phyloP scores from a whole-genome alignment of 352 stramenopile species.

The Pythium brachiatum region DNA sequence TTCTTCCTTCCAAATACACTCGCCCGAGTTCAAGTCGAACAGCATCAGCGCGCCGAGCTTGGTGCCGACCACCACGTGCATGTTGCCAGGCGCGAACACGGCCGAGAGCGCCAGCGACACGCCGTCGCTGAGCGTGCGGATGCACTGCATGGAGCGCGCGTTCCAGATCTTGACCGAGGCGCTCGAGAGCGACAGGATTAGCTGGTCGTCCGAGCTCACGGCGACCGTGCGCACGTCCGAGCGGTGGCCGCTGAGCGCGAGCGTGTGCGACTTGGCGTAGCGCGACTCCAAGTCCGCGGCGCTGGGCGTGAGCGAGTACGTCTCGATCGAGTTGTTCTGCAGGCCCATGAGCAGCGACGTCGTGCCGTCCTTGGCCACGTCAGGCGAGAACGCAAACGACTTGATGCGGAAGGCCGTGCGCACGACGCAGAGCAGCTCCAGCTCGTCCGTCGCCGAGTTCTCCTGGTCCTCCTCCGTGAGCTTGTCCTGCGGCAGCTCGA shows the following conservation, averaged over 20 bases:
- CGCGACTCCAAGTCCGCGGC: slow-evolving; percentile 61
- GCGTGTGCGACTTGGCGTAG: slow-evolving; percentile 60
- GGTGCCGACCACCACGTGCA: slow-evolving; percentile 96
- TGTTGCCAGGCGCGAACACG: slow-evolving; percentile 96
- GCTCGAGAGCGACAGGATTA: slow-evolving; percentile 87
- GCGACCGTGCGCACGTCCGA: slow-evolving; percentile 90
- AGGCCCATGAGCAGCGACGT: slow-evolving; percentile 84
- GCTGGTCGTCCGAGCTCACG: slow-evolving; percentile 87
- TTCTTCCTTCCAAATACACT: slow-evolving; percentile 89
- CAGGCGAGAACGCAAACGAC: slow-evolving; percentile 84
- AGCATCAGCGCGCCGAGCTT: slow-evolving; percentile 94
- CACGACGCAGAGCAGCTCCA: slow-evolving; percentile 85
- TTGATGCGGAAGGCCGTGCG: slow-evolving; percentile 84
- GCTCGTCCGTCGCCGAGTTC: slow-evolving; percentile 76
- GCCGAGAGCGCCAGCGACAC: slow-evolving; percentile 90
- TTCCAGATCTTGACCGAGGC: slow-evolving; percentile 93
- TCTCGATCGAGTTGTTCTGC: slow-evolving; percentile 92
- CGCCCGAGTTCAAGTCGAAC: slow-evolving; percentile 95
- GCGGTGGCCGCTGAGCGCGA: slow-evolving; percentile 86
- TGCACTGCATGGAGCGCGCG: slow-evolving; percentile 85
- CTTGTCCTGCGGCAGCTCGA: slow-evolving; percentile 29
- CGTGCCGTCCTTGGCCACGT: slow-evolving; percentile 78
- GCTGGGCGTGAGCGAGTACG: slow-evolving; percentile 69
- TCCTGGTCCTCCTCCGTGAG: slow-evolving; percentile 51
- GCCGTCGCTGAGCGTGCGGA: slow-evolving; percentile 83